Conservation (phyloP, 1,284 basidiomycete genomes). For the Peniophora sp. region DNA sequence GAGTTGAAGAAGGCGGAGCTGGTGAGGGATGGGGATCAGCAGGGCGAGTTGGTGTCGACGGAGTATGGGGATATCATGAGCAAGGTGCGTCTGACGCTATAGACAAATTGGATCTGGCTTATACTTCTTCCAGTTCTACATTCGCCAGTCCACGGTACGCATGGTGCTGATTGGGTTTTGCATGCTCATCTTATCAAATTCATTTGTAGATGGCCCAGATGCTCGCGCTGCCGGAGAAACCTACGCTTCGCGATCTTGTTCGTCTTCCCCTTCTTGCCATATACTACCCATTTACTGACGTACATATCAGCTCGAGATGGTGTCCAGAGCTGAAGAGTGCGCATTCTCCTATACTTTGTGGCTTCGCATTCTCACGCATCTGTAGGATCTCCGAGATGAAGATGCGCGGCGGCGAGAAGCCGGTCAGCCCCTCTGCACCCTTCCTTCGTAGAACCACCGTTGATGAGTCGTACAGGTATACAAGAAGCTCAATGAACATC, state of each 20-base stretch:
- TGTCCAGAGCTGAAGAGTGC: slow-evolving; percentile 65
- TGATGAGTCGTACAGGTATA: slow-evolving; percentile 34
- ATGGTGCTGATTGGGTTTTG: slow-evolving; percentile 9
- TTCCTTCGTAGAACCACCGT: not conserved
- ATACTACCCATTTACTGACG: slow-evolving; percentile 3
- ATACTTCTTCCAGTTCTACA: slow-evolving; percentile 48
- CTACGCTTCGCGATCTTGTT: slow-evolving; percentile 58
- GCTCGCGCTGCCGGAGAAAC: slow-evolving; percentile 45
- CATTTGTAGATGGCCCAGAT: slow-evolving; percentile 56
- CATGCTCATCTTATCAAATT: not conserved
- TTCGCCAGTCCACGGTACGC: slow-evolving; percentile 56
- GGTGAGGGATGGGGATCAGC: slow-evolving; percentile 33
- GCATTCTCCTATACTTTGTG: slow-evolving; percentile 10
- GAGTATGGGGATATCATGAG: slow-evolving; percentile 81
- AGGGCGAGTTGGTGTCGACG: slow-evolving; percentile 45
- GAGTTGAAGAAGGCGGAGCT: slow-evolving; percentile 54
- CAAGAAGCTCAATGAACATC: slow-evolving; percentile 57
- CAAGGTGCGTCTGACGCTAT: slow-evolving; percentile 41
- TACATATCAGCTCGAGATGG: slow-evolving; percentile 50
- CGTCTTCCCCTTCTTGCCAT: slow-evolving; percentile 18
- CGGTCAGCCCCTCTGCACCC: slow-evolving; percentile 28
- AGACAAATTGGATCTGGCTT: slow-evolving; percentile 4
- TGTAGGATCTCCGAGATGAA: slow-evolving; percentile 57
- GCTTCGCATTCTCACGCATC: slow-evolving; percentile 3
- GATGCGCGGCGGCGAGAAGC: slow-evolving; percentile 63